A percentile compares a stretch with the other conserved stretches of the same genome.
Conservation (phyloP, 805 yeast genomes). For the Lipomyces spencermartinsiae region DNA sequence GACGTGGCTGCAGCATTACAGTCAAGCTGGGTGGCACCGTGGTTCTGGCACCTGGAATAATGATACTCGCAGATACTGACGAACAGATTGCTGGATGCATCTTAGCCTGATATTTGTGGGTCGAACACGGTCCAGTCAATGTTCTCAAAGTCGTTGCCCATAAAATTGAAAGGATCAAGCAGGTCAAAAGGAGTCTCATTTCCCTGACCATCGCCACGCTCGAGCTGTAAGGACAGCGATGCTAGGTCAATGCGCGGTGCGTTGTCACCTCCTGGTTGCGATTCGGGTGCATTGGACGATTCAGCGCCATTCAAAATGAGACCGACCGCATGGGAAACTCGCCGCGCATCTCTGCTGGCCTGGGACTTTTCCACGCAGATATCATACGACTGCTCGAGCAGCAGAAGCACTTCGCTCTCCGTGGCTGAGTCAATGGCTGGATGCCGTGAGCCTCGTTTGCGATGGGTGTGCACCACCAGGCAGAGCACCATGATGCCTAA, state of each 20-base stretch:
- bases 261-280: neutral
- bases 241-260: neutral
- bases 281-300: neutral
- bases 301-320: neutral
- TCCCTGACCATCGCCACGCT: neutral
- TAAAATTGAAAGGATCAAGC: conserved; percentile 3
- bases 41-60: too few relatives aligned
- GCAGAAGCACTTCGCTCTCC: conserved; percentile 6
- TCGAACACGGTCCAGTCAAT: neutral
- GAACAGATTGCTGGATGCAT: conserved; percentile 2
- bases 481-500: conserved; percentile 2
- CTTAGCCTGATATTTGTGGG: neutral
- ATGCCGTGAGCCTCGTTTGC: neutral
- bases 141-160: conserved; percentile 4
- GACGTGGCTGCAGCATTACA: too few relatives aligned
- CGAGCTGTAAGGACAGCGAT: neutral
- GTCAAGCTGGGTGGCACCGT: too few relatives aligned
- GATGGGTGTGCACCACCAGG: conserved; percentile 8
- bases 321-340: neutral
- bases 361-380: conserved; percentile 8
- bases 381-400: conserved; percentile 7
- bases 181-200: conserved; percentile 3
- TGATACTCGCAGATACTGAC: neutral
- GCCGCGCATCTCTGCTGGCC: conserved; percentile 6
- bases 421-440: conserved; percentile 4